Evolutionary conservation across 257 asterid genomes (phyloP).

Genomic region (Paulownia fortunei): DNA sequence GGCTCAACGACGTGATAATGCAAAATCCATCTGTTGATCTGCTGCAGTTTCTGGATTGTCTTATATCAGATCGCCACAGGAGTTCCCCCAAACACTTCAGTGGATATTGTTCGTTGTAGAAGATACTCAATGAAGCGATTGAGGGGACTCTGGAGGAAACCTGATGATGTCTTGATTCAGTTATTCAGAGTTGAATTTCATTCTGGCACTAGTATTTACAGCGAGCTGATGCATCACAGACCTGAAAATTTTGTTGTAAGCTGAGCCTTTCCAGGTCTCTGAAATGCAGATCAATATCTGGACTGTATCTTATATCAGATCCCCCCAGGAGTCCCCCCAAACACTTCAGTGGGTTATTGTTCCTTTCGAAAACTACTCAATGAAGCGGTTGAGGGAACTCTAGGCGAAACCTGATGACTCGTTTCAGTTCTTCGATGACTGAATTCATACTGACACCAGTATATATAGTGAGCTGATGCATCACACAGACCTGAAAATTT

Average conservation of each 20-base stretch:
- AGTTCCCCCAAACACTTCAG: constrained; percentile 72
- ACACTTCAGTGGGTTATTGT: constrained; percentile 41
- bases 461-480: constrained; percentile 26
- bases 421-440: constrained; percentile 3
- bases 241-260: background rate
- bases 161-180: constrained; percentile 36
- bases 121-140: constrained; percentile 47
- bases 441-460: background rate
- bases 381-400: constrained; percentile 62
- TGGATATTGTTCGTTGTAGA: constrained; percentile 5
- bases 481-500: constrained; percentile 37
- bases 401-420: constrained; percentile 45
- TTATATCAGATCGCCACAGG: constrained; percentile 36
- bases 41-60: constrained; percentile 3
- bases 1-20: background rate
- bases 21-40: background rate
- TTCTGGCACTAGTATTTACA: constrained; percentile 24
- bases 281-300: background rate
- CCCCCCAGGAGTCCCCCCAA: constrained; percentile 48
- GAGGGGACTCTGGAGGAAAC: constrained; percentile 35
- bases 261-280: background rate
- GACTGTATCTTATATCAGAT: constrained; percentile 15
- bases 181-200: constrained; percentile 17
- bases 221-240: constrained; percentile 25
- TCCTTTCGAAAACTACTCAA: constrained; percentile 15